Base-by-base conservation (phyloP, 148 eudicot genomes). In the Arbutus unedo region DNA sequence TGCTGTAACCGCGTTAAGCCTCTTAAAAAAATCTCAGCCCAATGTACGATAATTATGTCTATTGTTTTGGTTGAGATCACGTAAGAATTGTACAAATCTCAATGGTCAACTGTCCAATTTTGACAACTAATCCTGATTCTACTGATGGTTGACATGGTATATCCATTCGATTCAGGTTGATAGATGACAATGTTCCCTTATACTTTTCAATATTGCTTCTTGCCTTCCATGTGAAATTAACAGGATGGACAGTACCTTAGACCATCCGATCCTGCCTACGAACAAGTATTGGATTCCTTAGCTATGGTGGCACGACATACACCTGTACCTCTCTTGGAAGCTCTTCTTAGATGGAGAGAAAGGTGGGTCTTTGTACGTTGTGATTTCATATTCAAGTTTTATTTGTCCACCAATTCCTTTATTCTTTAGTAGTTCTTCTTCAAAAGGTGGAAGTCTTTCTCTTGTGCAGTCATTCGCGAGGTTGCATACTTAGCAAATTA, bases 221-320 rank as follows among this genome's bases (percentile, higher is more conserved):
- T 84, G 68, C 76, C 77, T 64, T 82, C 21, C 21, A 68, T 79
- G 81, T 3, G 77, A 18, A 77, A 84, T 47, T 78, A 84, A 80
- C 90, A 96, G 99, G 99, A 96, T 91, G 99, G 99, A 81, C 99
- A 96, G 84, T 96, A 96, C 79, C 98, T 96, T 77, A 90, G 98
- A 62, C 98, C 99, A 81, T 96, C 98, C 73, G 99, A 96, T 76
- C 99, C 99, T 41, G 98, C 99, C 41, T 96, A 96, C 87, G 99
- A 96, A 85, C 99, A 96, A 90, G 99, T 96, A 74, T 49, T 96
- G 88, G 99, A 96, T 90, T 96, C 99, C 75, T 89, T 96, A 79
- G 99, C 99, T 77, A 94, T 96, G 99, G 97, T 96, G 83, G 99
- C 99, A 31, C 93, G 99, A 9, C 98, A 96, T 87, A 96, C 99